A percentile compares a stretch with the other conserved stretches of the same genome.
Conservation (phyloP, 202 grass and related monocot species). For the Saccharum hybrid region DNA sequence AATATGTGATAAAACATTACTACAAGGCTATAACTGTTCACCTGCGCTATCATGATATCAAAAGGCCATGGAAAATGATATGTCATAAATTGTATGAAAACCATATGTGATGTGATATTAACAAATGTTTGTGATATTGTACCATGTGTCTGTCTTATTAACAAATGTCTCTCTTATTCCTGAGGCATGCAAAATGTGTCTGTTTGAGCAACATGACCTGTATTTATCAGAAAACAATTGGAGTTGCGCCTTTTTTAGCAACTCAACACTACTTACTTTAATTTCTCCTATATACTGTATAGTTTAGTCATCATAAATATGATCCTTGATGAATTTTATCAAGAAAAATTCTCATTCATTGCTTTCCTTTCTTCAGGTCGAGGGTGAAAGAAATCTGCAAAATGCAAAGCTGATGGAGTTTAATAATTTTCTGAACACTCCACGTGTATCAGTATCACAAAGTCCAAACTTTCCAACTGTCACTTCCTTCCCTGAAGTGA, state of each 20-base stretch:
- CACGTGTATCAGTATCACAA: constrained; percentile 42
- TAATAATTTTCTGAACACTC: constrained; percentile 74
- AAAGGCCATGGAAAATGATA: neutral
- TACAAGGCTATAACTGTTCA: neutral
- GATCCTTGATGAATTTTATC: constrained; percentile 4
- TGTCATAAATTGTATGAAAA: neutral
- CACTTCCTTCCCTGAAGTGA: constrained; percentile 48
- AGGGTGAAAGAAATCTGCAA: constrained; percentile 81
- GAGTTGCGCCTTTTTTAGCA: neutral
- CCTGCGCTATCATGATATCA: constrained; percentile 1
- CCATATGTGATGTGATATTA: neutral
- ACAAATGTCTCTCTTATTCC: neutral
- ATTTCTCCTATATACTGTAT: neutral
- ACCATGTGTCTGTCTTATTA: neutral
- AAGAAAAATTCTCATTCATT: constrained; percentile 34
- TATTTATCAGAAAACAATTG: constrained; percentile 6
- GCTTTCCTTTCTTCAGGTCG: constrained; percentile 59
- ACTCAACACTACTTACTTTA: neutral
- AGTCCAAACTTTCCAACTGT: constrained; percentile 48
- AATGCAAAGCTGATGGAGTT: constrained; percentile 87
- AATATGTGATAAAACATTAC: neutral
- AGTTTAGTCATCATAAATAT: constrained; percentile 30
- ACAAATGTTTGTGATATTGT: too few species aligned
- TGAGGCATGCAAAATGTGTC: neutral
- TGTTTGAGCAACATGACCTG: neutral